A percentile compares a stretch with the other conserved stretches of the same genome.
These are phyloP conservation scores for Boletus mariae DNA, from an alignment of 1,284 basidiomycete species.

Conservation along the genomic window DNA sequence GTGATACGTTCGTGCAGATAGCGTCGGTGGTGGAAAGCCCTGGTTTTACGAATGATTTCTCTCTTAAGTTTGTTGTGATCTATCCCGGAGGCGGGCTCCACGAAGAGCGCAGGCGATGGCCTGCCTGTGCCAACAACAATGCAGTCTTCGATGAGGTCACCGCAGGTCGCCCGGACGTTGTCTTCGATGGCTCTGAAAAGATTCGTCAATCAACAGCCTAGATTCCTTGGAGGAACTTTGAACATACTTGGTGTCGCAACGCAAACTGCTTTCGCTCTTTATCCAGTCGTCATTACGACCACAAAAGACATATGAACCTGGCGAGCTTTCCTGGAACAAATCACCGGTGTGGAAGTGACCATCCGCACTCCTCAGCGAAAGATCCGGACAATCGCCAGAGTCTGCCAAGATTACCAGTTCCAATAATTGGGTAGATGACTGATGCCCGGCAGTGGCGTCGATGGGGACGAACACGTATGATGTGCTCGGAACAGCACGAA, in stretches of 20 bases:
- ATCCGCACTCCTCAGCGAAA: constrained; percentile 52
- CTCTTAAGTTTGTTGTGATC: constrained; percentile 53
- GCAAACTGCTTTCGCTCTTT: constrained; percentile 67
- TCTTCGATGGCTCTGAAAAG: constrained; percentile 60
- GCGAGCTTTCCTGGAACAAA: constrained; percentile 56
- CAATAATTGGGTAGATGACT: constrained; percentile 50
- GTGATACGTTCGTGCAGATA: constrained; percentile 68
- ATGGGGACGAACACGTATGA: constrained; percentile 60
- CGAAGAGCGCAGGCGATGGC: constrained; percentile 63
- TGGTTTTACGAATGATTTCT: constrained; percentile 62
- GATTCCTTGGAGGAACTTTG: background rate
- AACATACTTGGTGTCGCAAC: constrained; percentile 67
- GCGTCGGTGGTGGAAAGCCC: constrained; percentile 58
- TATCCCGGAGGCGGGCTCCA: constrained; percentile 52
- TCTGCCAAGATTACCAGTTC: constrained; percentile 63
- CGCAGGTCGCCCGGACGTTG: constrained; percentile 54
- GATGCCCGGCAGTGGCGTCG: constrained; percentile 40
- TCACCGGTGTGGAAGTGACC: constrained; percentile 74
- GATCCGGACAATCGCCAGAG: constrained; percentile 64
- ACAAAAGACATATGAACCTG: constrained; percentile 56
- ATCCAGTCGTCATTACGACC: constrained; percentile 78
- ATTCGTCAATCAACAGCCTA: constrained; percentile 8
- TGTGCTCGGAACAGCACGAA: constrained; percentile 53
- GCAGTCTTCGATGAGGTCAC: constrained; percentile 53
- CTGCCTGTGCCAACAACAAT: constrained; percentile 64